phyloP scores from a whole-genome alignment of 768 basidiomycete genomes.

The Leccinum truebloodii region DNA sequence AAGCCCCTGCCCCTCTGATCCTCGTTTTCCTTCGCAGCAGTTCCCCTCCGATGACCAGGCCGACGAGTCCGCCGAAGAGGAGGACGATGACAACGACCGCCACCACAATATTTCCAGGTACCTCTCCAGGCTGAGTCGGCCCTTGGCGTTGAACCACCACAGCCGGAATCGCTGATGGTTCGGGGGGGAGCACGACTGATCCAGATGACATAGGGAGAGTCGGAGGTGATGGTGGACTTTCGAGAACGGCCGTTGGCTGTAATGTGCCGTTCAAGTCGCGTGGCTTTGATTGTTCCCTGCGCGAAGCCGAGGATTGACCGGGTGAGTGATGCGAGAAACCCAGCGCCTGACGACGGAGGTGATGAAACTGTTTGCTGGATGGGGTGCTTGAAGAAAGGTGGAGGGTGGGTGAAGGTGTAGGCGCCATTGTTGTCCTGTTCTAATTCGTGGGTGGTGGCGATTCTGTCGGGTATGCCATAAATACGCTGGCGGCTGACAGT shows the following conservation, averaged over 20 bases:
- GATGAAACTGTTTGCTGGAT: constrained; percentile 12
- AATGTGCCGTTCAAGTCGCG: constrained; percentile 7
- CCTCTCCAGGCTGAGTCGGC: constrained; percentile 5
- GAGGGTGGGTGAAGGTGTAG: constrained; percentile 13
- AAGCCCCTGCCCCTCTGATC: background rate
- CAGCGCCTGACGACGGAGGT: constrained; percentile 18
- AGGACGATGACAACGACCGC: constrained; percentile 26
- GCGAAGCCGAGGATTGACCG: constrained; percentile 1
- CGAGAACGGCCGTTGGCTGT: constrained; percentile 11
- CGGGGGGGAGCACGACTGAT: constrained; percentile 7
- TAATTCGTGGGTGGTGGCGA: background rate
- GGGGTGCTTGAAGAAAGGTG: constrained; percentile 3
- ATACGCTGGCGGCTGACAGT: constrained; percentile 28
- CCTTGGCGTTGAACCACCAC: constrained; percentile 2
- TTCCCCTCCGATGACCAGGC: constrained; percentile 30
- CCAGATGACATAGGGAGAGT: constrained; percentile 7
- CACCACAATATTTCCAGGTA: constrained; percentile 24
- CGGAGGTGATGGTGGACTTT: constrained; percentile 4
- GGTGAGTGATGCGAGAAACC: constrained; percentile 6
- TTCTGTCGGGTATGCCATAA: constrained; percentile 19
- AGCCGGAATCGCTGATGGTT: constrained; percentile 7
- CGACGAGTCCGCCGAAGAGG: constrained; percentile 29
- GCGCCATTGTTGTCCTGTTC: constrained; percentile 22
- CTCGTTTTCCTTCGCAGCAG: constrained; percentile 24
- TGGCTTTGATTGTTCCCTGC: constrained; percentile 2